Evolutionary conservation across 768 basidiomycete genomes (phyloP).

Genomic region (Ramaria rubella): DNA sequence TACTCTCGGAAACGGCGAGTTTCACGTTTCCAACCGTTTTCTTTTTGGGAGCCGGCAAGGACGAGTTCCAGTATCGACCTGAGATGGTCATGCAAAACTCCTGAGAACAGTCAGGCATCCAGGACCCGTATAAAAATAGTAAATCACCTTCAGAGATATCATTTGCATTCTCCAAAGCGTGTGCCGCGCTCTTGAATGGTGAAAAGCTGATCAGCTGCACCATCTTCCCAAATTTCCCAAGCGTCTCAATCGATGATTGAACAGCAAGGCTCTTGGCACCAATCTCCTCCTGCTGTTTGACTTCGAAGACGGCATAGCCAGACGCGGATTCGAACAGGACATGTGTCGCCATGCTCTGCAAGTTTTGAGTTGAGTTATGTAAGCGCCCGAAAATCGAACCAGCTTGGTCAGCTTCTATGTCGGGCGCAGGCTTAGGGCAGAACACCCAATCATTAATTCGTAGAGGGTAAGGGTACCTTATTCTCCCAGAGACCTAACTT

Average conservation of each 20-base stretch:
- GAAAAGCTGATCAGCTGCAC: conserved; percentile 84
- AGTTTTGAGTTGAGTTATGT: too few relatives aligned
- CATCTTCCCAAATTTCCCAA: conserved; percentile 88
- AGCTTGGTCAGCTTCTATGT: too few relatives aligned
- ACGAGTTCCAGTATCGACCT: conserved; percentile 82
- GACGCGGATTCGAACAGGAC: conserved; percentile 90
- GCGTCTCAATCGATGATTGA: conserved; percentile 81
- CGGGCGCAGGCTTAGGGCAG: too few relatives aligned
- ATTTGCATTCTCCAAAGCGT: conserved; percentile 92
- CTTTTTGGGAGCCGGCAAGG: conserved; percentile 49
- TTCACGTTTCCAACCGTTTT: conserved; percentile 56
- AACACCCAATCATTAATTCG: too few relatives aligned
- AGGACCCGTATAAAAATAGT: too few relatives aligned
- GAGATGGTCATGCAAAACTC: conserved; percentile 79
- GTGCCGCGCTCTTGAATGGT: conserved; percentile 89
- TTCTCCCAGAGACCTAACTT: too few relatives aligned
- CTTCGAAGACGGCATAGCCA: conserved; percentile 89
- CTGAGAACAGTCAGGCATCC: too few relatives aligned
- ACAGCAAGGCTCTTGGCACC: conserved; percentile 70
- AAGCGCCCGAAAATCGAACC: too few relatives aligned
- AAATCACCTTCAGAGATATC: conserved; percentile 91
- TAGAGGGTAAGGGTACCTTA: too few relatives aligned
- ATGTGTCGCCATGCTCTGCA: conserved; percentile 60
- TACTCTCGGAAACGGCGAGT: conserved; percentile 73
- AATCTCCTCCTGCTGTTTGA: conserved; percentile 81